Conservation (phyloP, 768 basidiomycete genomes). For the Lentinula edodes region DNA sequence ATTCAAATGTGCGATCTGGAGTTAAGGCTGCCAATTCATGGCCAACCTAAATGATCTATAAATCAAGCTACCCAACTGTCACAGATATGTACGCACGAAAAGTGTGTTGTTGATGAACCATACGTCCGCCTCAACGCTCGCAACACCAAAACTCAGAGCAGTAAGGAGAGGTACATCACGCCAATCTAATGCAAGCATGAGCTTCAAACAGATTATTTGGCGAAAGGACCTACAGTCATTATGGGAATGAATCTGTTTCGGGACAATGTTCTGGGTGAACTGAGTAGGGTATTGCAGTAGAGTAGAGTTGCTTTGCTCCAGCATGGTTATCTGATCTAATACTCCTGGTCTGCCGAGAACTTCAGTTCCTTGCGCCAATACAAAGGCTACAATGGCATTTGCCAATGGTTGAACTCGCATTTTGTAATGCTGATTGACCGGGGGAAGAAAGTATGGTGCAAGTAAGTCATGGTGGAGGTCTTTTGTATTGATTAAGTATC, state of each 20-base stretch:
- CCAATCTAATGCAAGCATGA: slow-evolving; percentile 32
- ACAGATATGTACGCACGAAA: slow-evolving; percentile 25
- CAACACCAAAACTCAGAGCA: slow-evolving; percentile 42
- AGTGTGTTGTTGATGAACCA: slow-evolving; percentile 40
- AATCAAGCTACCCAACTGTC: not conserved
- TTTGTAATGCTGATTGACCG: not conserved
- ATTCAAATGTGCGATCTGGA: slow-evolving; percentile 36
- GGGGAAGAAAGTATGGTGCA: not conserved
- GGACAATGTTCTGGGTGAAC: slow-evolving; percentile 5
- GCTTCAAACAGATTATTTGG: not conserved
- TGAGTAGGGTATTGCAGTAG: slow-evolving; percentile 6
- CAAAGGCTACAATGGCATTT: not conserved
- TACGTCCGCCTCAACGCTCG: slow-evolving; percentile 51
- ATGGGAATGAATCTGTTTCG: slow-evolving; percentile 40
- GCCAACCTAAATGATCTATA: slow-evolving; percentile 27
- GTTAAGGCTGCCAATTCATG: slow-evolving; percentile 40
- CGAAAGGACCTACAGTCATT: slow-evolving; percentile 39
- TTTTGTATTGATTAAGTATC: not conserved
- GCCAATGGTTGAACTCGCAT: not conserved
- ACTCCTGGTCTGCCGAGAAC: not conserved
- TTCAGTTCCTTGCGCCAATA: not conserved
- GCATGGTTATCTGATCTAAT: slow-evolving; percentile 1
- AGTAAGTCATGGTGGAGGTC: not conserved
- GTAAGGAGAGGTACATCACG: slow-evolving; percentile 44
- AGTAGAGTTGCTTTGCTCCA: slow-evolving; percentile 6